These are phyloP conservation scores for Fraxinus platypoda DNA, from an alignment of 305 asterid species.

Conservation along the genomic window DNA sequence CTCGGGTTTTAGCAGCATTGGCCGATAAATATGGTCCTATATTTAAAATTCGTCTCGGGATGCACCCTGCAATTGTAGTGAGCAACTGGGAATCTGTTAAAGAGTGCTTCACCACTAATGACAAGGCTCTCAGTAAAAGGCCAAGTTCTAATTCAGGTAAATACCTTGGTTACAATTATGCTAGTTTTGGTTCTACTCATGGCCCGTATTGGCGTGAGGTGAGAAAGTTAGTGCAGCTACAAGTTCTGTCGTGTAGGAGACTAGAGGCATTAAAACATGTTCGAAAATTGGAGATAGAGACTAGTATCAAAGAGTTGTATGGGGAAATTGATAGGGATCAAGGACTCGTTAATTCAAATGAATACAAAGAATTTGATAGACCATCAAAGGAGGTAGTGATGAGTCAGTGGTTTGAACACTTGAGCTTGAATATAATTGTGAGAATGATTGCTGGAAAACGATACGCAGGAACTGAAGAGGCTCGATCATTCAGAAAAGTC, in stretches of 20 bases:
- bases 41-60: slow-evolving; percentile 43
- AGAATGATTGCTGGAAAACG: slow-evolving; percentile 46
- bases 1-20: slow-evolving; percentile 28
- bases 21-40: slow-evolving; percentile 45
- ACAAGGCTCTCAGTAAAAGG: slow-evolving; percentile 32
- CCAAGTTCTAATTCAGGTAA: slow-evolving; percentile 31
- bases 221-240: slow-evolving; percentile 35
- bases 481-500: slow-evolving; percentile 19
- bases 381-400: slow-evolving; percentile 27
- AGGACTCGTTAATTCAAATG: background rate
- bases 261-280: slow-evolving; percentile 37
- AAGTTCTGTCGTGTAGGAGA: slow-evolving; percentile 36
- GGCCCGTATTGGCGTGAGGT: slow-evolving; percentile 56
- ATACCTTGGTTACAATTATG: slow-evolving; percentile 45
- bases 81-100: slow-evolving; percentile 49
- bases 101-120: slow-evolving; percentile 52
- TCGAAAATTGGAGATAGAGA: slow-evolving; percentile 30
- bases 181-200: slow-evolving; percentile 40
- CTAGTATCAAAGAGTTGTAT: slow-evolving; percentile 36
- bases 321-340: background rate
- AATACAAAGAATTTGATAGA: background rate
- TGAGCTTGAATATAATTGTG: slow-evolving; percentile 37
- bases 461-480: slow-evolving; percentile 26
- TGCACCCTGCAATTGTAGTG: slow-evolving; percentile 32
- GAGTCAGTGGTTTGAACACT: slow-evolving; percentile 38